Conservation (phyloP, 1,284 basidiomycete genomes). For the Athelia psychrophila region DNA sequence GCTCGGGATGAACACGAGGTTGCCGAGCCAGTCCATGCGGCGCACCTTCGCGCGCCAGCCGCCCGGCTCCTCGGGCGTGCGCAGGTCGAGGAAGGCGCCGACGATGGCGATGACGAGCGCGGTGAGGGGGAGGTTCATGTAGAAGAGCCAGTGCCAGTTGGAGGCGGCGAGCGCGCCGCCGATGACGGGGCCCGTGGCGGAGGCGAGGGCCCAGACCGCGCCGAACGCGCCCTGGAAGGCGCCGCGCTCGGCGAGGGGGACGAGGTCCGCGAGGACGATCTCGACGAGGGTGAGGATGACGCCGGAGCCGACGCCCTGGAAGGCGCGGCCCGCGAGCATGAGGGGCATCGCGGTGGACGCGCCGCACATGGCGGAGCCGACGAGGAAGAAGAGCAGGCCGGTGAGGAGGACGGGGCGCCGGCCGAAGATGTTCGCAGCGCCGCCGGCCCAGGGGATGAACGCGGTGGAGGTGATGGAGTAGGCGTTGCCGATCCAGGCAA, state of each 20-base stretch:
- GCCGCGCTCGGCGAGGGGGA: conserved; percentile 29
- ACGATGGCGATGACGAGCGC: neutral
- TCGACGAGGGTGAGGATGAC: conserved; percentile 27
- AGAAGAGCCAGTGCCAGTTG: neutral
- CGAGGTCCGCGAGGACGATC: conserved; percentile 33
- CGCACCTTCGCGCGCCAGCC: neutral
- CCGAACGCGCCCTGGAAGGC: conserved; percentile 28
- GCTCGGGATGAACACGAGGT: conserved; percentile 5
- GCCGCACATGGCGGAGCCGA: conserved; percentile 32
- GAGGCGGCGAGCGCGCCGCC: neutral
- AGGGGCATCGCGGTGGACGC: conserved; percentile 29
- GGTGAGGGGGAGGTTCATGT: neutral
- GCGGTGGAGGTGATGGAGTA: conserved; percentile 32
- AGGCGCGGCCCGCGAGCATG: conserved; percentile 24
- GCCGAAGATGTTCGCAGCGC: conserved; percentile 33
- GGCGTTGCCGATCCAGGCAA: conserved; percentile 33
- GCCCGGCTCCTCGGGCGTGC: neutral
- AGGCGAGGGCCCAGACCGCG: conserved; percentile 30
- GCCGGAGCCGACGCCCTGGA: conserved; percentile 38
- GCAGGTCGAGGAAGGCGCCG: neutral
- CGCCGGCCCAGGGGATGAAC: conserved; percentile 27
- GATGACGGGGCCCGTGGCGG: conserved; percentile 7
- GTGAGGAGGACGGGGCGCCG: conserved; percentile 29
- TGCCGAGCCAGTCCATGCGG: neutral
- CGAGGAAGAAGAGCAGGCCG: conserved; percentile 27